Conservation (phyloP, 345 rosid species). For the Noccaea bulbosa region DNA sequence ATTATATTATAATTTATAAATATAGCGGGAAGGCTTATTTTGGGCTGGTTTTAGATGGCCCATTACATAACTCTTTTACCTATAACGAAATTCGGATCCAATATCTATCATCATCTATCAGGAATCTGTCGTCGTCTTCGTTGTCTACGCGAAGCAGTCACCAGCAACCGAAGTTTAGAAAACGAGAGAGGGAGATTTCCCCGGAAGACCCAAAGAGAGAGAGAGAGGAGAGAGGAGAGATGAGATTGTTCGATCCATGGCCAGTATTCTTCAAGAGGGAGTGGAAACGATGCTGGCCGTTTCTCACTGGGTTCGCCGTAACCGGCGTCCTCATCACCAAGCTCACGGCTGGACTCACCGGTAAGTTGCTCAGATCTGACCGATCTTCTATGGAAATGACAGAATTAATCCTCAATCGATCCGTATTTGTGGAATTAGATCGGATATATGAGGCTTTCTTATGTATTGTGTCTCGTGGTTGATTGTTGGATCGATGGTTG, state of each 20-base stretch:
- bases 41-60: constrained; percentile 22
- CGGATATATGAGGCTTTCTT: neutral
- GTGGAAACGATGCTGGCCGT: constrained; percentile 84
- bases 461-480: neutral
- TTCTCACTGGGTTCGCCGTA: constrained; percentile 76
- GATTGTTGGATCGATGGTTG: constrained; percentile 9
- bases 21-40: neutral
- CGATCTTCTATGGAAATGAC: neutral
- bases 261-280: constrained; percentile 88
- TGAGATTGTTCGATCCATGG: constrained; percentile 73
- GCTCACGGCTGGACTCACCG: constrained; percentile 70
- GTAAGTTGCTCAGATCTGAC: constrained; percentile 51
- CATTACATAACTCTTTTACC: neutral
- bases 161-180: neutral
- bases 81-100: neutral
- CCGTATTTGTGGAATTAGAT: constrained; percentile 6
- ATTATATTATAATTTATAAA: neutral
- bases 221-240: constrained; percentile 25
- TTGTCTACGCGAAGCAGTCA: constrained; percentile 29
- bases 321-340: constrained; percentile 79
- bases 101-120: neutral
- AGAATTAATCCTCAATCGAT: neutral
- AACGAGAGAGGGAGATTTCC: neutral
- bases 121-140: constrained; percentile 6
- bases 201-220: constrained; percentile 3